phyloP scores from a whole-genome alignment of 169 alveolate genomes.

The Plasmodium coatneyi region DNA sequence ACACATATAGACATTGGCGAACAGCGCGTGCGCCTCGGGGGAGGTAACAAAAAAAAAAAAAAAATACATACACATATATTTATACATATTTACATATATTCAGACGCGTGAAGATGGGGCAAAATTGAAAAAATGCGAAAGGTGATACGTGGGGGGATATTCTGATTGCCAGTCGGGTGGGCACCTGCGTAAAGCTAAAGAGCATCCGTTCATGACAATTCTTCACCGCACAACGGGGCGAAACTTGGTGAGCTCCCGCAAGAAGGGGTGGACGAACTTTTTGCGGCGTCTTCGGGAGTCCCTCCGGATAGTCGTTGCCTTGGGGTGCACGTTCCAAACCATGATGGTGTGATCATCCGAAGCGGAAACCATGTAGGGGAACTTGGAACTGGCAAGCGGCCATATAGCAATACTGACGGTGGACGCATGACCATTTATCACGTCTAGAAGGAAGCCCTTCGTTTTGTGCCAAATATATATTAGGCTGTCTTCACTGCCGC shows the following conservation, averaged over 20 bases:
- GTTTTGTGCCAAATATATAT: conserved; percentile 89
- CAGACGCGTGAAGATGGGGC: not conserved
- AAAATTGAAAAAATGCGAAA: not conserved
- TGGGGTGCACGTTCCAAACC: conserved; percentile 80
- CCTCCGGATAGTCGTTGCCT: not conserved
- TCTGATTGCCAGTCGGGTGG: not conserved
- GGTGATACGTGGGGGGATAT: not conserved
- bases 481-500: conserved; percentile 91
- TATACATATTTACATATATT: not conserved
- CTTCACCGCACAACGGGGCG: not conserved
- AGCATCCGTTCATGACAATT: not conserved
- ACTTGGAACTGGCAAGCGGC: conserved; percentile 73
- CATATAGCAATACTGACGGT: conserved; percentile 90
- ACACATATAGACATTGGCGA: not conserved
- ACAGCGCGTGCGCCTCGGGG: not conserved
- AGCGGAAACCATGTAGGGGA: conserved; percentile 79
- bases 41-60: not conserved
- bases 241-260: conserved; percentile 26
- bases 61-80: not conserved
- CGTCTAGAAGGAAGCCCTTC: conserved; percentile 85
- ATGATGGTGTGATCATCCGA: conserved; percentile 84
- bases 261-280: conserved; percentile 53
- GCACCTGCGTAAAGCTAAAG: not conserved
- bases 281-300: conserved; percentile 1
- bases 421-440: conserved; percentile 86